Evolutionary conservation across 768 basidiomycete genomes (phyloP).

Genomic region (Lentinula lateritia): DNA sequence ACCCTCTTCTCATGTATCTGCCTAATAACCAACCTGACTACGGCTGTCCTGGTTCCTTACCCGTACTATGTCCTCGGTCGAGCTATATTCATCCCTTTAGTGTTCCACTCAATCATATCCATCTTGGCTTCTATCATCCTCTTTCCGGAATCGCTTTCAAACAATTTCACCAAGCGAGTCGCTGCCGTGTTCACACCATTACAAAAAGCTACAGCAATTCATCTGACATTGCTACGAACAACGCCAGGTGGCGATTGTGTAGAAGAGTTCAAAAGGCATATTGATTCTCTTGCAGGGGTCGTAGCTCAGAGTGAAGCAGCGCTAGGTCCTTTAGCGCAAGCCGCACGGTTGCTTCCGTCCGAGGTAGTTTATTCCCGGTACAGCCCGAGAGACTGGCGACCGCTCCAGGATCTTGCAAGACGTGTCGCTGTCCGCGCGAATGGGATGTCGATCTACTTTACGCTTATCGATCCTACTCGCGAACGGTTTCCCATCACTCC

Average conservation of each 20-base stretch:
- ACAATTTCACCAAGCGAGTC: constrained; percentile 49
- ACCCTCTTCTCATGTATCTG: constrained; percentile 55
- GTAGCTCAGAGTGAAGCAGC: constrained; percentile 39
- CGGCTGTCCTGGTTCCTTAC: constrained; percentile 57
- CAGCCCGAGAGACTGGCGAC: constrained; percentile 47
- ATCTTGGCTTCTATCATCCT: constrained; percentile 46
- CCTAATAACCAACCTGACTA: constrained; percentile 32
- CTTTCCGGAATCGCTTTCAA: constrained; percentile 61
- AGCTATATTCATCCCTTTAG: constrained; percentile 49
- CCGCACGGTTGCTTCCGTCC: constrained; percentile 45
- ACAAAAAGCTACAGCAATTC: constrained; percentile 35
- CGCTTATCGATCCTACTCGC: constrained; percentile 55
- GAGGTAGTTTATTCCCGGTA: constrained; percentile 62
- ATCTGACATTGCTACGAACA: constrained; percentile 39
- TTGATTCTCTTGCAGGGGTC: constrained; percentile 22
- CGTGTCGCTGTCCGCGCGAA: constrained; percentile 52
- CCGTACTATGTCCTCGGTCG: constrained; percentile 56
- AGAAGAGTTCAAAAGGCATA: constrained; percentile 27
- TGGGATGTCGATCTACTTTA: constrained; percentile 59
- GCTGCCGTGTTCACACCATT: constrained; percentile 45
- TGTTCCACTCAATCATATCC: constrained; percentile 53
- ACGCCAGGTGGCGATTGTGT: constrained; percentile 27
- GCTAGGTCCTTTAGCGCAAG: constrained; percentile 46
- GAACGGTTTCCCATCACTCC: constrained; percentile 54
- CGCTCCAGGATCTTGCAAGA: constrained; percentile 44